phyloP scores from a whole-genome alignment of 2,329 filamentous ascomycete genomes.

The Dactylellina cionopaga region DNA sequence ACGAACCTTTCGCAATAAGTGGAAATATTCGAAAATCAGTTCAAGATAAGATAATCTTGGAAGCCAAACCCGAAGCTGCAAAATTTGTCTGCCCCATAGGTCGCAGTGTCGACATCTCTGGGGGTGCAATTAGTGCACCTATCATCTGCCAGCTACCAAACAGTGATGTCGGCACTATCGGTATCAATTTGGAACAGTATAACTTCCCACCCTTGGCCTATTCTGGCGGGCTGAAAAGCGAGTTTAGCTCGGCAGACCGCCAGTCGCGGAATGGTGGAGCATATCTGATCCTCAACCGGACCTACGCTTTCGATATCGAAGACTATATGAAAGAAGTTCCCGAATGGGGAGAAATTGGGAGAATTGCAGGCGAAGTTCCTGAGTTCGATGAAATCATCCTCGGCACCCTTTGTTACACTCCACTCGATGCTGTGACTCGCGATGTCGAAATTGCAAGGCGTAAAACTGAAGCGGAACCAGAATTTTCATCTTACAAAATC shows the following conservation, averaged over 20 bases:
- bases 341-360: slow-evolving; percentile 1
- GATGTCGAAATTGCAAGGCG: slow-evolving; percentile 5
- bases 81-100: background rate
- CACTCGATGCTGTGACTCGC: slow-evolving; percentile 13
- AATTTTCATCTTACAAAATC: background rate
- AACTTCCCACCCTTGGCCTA: background rate
- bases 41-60: background rate
- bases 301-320: background rate
- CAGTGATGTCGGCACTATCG: background rate
- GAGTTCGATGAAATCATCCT: background rate
- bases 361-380: background rate
- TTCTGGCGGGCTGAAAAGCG: slow-evolving; percentile 6
- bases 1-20: background rate
- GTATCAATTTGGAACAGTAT: background rate
- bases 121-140: background rate
- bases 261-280: slow-evolving; percentile 3
- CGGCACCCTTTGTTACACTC: slow-evolving; percentile 13
- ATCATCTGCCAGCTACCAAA: slow-evolving; percentile 24
- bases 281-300: slow-evolving; percentile 12
- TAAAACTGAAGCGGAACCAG: background rate
- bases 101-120: background rate
- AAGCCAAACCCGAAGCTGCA: background rate
- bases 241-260: slow-evolving; percentile 4
- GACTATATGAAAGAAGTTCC: background rate
- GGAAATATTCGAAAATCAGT: slow-evolving; percentile 1